Evolutionary conservation across 106 monocot genomes (phyloP), one percentile per base, ranked within the genome.

Genomic region (Allium cepa): DNA sequence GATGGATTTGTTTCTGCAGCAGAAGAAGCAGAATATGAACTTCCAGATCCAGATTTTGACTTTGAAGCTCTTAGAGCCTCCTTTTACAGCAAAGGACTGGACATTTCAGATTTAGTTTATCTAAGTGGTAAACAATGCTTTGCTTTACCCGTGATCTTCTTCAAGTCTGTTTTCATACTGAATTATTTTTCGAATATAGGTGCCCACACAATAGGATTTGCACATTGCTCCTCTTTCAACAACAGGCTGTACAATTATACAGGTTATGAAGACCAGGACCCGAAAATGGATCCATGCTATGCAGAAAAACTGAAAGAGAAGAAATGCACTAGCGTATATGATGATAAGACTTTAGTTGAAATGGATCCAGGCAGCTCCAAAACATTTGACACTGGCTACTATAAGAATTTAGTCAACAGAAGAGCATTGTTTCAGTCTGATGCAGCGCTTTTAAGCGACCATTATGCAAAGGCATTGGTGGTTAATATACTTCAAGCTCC

Each of bases 371-470:
- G 64, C 14, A 56, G 73, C 53, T 4, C 49, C 0, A 47, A 56
- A 55, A 48, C 51, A 10, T 52, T 72, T 11, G 72, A 72, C 47
- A 2, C 49, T 12, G 64, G 64, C 7, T 73, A 64, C 9, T 73
- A 64, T 64, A 63, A 15, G 14, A 47, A 46, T 46, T 0, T 63
- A 13, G 15, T 63, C 13, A 81, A 75, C 60, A 67, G 72, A 45
- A 70, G 81, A 49, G 85, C 62, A 1, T 75, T 85, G 7, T 85
- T 85, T 73, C 62, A 58, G 15, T 85, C 85, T 4, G 85, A 85
- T 49, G 67, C 71, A 8, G 48, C 81, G 59, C 78, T 85, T 8
- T 57, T 63, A 22, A 74, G 71, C 0, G 26, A 81, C 57, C 17
- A 62, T 1, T 46, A 22, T 7, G 27, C 81, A 10, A 75, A 75